Evolutionary conservation across 345 rosid genomes (phyloP).

Genomic region (Mallotus nudiflorus): DNA sequence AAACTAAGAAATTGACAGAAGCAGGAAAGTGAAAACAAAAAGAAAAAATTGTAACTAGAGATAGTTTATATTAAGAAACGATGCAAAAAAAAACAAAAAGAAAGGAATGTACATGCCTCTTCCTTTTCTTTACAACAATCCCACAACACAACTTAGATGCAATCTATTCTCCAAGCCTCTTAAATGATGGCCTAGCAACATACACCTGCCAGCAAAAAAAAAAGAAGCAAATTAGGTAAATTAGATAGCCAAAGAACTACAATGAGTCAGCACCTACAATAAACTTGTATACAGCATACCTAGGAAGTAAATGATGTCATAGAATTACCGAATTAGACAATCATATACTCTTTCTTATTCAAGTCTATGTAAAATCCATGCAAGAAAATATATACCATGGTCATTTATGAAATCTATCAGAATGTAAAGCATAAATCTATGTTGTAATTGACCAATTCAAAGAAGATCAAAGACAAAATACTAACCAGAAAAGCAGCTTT

Average conservation of each 20-base stretch:
- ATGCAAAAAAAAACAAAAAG: neutral
- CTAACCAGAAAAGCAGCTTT: conserved; percentile 88
- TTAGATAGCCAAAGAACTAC: neutral
- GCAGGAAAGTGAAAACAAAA: neutral
- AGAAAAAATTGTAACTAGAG: neutral
- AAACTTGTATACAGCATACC: neutral
- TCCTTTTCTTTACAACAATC: conserved; percentile 58
- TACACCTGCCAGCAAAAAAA: conserved; percentile 63
- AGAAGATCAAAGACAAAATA: conserved; percentile 7
- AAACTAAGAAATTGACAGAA: neutral
- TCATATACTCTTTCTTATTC: neutral
- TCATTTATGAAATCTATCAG: neutral
- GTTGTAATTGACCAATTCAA: neutral
- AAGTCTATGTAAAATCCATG: neutral
- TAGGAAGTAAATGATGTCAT: neutral
- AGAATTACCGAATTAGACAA: neutral
- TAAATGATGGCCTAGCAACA: conserved; percentile 90
- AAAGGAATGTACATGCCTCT: conserved; percentile 53
- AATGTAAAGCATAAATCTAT: neutral
- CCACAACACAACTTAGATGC: conserved; percentile 85
- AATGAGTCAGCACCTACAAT: neutral
- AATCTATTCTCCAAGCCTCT: conserved; percentile 94
- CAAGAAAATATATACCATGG: neutral
- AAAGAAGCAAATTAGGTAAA: conserved; percentile 1
- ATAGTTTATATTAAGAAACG: conserved; percentile 3